Evolutionary conservation across 768 basidiomycete genomes (phyloP).

Genomic region (Calocera viscosa): DNA sequence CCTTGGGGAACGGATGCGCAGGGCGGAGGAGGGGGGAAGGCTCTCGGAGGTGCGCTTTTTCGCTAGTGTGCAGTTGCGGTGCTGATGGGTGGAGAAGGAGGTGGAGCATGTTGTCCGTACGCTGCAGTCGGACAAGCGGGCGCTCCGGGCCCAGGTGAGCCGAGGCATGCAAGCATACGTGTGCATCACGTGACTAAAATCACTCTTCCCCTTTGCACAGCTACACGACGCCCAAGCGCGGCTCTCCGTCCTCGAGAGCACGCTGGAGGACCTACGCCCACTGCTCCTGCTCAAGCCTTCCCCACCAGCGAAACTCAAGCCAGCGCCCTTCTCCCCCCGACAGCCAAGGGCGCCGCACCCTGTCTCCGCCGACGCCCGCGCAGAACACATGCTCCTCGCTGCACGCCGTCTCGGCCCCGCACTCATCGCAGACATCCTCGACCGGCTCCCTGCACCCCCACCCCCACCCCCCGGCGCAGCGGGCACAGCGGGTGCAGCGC

Average conservation of each 20-base stretch:
- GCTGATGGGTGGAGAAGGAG: background rate
- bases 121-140: background rate
- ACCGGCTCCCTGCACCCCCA: slow-evolving; percentile 28
- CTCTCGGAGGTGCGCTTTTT: background rate
- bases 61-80: background rate
- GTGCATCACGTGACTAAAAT: slow-evolving; percentile 8
- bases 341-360: background rate
- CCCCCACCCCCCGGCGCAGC: slow-evolving; percentile 21
- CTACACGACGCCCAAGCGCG: slow-evolving; percentile 46
- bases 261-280: slow-evolving; percentile 53
- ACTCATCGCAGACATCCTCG: slow-evolving; percentile 45
- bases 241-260: slow-evolving; percentile 45
- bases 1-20: background rate
- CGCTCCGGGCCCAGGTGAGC: background rate
- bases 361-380: slow-evolving; percentile 45
- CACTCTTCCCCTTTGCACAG: slow-evolving; percentile 28
- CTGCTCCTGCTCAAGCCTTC: slow-evolving; percentile 54
- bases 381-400: slow-evolving; percentile 58
- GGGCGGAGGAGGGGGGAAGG: background rate
- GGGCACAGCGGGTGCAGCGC: slow-evolving; percentile 11
- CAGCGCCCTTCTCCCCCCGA: background rate
- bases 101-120: background rate
- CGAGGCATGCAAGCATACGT: background rate
- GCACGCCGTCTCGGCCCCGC: slow-evolving; percentile 56
- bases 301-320: background rate